Evolutionary conservation across 257 asterid genomes (phyloP).

Genomic region (Salvia splendens): DNA sequence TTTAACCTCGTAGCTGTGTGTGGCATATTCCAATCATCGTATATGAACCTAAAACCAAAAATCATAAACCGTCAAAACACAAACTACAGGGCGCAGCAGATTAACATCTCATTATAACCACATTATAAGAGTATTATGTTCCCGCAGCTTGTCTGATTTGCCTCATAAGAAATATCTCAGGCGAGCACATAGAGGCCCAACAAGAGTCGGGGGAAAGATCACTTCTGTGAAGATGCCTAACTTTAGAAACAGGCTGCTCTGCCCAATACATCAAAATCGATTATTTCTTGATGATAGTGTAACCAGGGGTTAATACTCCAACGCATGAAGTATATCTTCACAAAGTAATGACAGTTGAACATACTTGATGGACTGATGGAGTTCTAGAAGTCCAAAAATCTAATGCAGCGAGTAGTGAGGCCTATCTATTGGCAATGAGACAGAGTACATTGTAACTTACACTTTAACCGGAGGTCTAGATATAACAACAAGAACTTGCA

Average conservation of each 20-base stretch:
- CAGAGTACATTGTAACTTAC: slow-evolving; percentile 46
- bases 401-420: slow-evolving; percentile 4
- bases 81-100: background rate
- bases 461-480: slow-evolving; percentile 92
- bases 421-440: slow-evolving; percentile 7
- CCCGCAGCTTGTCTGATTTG: background rate
- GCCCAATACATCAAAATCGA: background rate
- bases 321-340: background rate
- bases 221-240: background rate
- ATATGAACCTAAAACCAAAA: slow-evolving; percentile 69
- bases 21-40: slow-evolving; percentile 87
- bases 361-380: background rate
- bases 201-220: background rate
- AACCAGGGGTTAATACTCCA: background rate
- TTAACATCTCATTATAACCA: background rate
- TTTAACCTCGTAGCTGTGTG: slow-evolving; percentile 86
- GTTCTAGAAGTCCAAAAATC: background rate
- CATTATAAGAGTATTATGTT: background rate
- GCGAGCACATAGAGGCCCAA: background rate
- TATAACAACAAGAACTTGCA: slow-evolving; percentile 72
- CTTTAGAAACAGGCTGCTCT: background rate
- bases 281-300: background rate
- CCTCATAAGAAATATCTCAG: background rate
- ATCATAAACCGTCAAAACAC: background rate
- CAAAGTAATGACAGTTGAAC: background rate